A percentile compares a stretch with the other conserved stretches of the same genome.
These are phyloP conservation scores for Gilbertella persicaria DNA, from an alignment of 371 early-diverging fungal genomes.

Conservation along the genomic window DNA sequence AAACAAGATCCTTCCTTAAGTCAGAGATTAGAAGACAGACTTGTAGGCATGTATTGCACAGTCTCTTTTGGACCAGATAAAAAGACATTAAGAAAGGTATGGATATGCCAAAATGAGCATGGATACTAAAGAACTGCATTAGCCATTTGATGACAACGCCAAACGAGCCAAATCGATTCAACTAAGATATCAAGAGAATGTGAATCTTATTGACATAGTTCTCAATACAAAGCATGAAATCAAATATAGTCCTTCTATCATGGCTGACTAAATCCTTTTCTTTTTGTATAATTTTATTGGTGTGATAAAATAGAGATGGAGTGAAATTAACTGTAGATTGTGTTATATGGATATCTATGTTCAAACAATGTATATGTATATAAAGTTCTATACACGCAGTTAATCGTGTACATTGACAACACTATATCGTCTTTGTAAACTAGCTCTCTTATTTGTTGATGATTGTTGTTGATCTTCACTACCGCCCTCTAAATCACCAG, in stretches of 20 bases:
- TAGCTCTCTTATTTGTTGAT: background rate
- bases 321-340: too few species aligned
- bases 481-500: slow-evolving; percentile 31
- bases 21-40: background rate
- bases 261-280: too few species aligned
- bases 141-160: too few species aligned
- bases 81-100: background rate
- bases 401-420: slow-evolving; percentile 24
- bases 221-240: background rate
- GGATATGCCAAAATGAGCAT: background rate
- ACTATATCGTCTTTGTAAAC: slow-evolving; percentile 14
- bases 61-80: background rate
- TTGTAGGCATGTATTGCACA: background rate
- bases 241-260: background rate
- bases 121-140: too few species aligned
- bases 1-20: background rate
- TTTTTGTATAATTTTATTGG: too few species aligned
- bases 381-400: background rate
- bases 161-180: background rate
- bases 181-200: background rate
- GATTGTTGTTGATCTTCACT: slow-evolving; percentile 13
- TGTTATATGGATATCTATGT: too few species aligned
- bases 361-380: background rate
- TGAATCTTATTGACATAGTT: background rate
- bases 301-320: too few species aligned